Evolutionary conservation across 768 basidiomycete genomes (phyloP), one percentile per base, ranked within the genome.

Genomic region (Pholiota conissans): DNA sequence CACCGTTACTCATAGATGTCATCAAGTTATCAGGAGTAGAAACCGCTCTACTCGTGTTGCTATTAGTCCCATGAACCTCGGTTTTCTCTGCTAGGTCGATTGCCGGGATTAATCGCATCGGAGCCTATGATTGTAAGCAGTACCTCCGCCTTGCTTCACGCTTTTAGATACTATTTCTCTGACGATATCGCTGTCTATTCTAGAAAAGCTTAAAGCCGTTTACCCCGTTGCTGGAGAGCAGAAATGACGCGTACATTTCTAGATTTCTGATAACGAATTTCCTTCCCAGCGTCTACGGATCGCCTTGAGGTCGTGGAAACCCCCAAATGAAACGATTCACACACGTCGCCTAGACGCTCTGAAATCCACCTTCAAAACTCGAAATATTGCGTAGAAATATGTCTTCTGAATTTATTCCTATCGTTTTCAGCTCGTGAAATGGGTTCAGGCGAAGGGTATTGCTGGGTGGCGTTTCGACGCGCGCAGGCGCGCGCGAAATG

Each of bases 131-230:
- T 18, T 11, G 22, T 10, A 10, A 24, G 20, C 52, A 18, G 37
- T 28, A 28, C 52, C 27, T 24, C 28, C 52, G 9, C 52, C 39
- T 28, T 39, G n/a, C 37, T 14, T 52, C 35, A 29, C 52, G 18
- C 52, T 9, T 52, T 40, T 52, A 52, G 52, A 39, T 26, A 40
- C 29, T 52, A 39, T 39, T 52, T 52, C 52, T 52, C 52, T 52
- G 39, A 42, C 37, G 16, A 27, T 27, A 29, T n/a, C 42, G 6
- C 30, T 22, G 9, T 11, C 42, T 45, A 20, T 45, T 45, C 42
- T 28, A 29, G 39, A 39, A 27, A 20, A 9, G 9, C 27, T 52
- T 52, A 52, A 24, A 18, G n/a, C 52, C 37, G 37, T 42, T 52
- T 39, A 39, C 39, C 39, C 22, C 16, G 35, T 28, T 10, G 22